Conservation (phyloP, 2,329 filamentous ascomycete genomes). For the Curvularia lunata region DNA sequence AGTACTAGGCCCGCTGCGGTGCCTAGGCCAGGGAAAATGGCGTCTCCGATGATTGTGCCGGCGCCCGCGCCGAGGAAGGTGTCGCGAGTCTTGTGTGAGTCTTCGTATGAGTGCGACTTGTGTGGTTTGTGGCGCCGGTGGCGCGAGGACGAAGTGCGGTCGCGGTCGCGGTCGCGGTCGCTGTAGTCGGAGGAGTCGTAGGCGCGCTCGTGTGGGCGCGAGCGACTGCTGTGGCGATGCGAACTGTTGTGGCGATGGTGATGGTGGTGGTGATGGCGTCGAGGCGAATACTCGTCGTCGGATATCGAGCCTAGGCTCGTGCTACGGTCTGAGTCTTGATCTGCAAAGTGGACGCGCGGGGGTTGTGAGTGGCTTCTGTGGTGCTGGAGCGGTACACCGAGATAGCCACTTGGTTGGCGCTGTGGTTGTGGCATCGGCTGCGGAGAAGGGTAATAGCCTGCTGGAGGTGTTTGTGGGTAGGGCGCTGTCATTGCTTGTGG, state of each 20-base stretch:
- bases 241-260: constrained; percentile 13
- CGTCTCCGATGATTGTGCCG: constrained; percentile 53
- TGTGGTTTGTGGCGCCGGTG: neutral
- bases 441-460: constrained; percentile 20
- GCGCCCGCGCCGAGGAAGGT: constrained; percentile 55
- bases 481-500: constrained; percentile 17
- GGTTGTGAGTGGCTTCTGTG: constrained; percentile 43
- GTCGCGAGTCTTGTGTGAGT: constrained; percentile 39
- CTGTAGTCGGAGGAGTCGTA: constrained; percentile 12
- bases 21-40: constrained; percentile 54
- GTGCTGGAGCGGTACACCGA: constrained; percentile 36
- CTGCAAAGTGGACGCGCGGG: constrained; percentile 41
- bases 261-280: constrained; percentile 18
- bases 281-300: constrained; percentile 25
- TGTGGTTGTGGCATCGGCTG: constrained; percentile 9
- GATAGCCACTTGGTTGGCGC: constrained; percentile 25
- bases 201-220: constrained; percentile 16
- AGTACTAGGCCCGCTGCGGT: constrained; percentile 49
- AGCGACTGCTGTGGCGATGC: constrained; percentile 12
- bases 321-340: constrained; percentile 30
- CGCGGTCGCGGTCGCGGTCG: constrained; percentile 20
- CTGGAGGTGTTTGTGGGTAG: constrained; percentile 31
- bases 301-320: constrained; percentile 27
- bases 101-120: constrained; percentile 7
- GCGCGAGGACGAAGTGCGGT: constrained; percentile 1